Evolutionary conservation across 176 grass and related monocot genomes (phyloP).

Genomic region (Alopecurus myosuroides): DNA sequence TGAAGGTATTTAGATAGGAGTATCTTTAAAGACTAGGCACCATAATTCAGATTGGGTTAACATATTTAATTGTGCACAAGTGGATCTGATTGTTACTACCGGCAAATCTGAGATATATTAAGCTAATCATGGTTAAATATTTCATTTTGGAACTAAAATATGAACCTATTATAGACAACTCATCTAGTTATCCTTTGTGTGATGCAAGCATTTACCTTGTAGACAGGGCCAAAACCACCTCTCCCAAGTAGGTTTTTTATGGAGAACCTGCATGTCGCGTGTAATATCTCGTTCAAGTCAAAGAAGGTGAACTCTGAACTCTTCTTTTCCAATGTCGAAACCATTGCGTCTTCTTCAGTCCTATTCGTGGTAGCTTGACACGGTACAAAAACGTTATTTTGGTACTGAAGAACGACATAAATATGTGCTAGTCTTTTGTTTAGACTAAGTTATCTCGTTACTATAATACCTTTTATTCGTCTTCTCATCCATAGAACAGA

Average conservation of each 20-base stretch:
- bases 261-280: conserved; percentile 32
- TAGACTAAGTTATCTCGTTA: not conserved
- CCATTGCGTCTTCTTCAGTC: not conserved
- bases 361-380: not conserved
- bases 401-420: not conserved
- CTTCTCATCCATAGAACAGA: not conserved
- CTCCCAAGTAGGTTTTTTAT: conserved; percentile 39
- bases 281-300: not conserved
- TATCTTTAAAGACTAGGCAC: too few relatives aligned
- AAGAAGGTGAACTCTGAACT: conserved; percentile 22
- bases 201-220: conserved; percentile 38
- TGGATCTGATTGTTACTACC: too few relatives aligned
- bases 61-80: too few relatives aligned
- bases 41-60: too few relatives aligned
- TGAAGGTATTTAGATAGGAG: too few relatives aligned
- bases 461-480: not conserved
- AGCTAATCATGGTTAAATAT: not conserved
- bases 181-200: not conserved
- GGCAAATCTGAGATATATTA: too few relatives aligned
- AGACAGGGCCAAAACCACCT: conserved; percentile 57
- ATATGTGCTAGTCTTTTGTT: not conserved
- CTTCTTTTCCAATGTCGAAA: not conserved
- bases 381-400: not conserved
- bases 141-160: not conserved
- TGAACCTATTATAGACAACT: not conserved